Evolutionary conservation across 768 basidiomycete genomes (phyloP).

Genomic region (Amyloporia xantha): DNA sequence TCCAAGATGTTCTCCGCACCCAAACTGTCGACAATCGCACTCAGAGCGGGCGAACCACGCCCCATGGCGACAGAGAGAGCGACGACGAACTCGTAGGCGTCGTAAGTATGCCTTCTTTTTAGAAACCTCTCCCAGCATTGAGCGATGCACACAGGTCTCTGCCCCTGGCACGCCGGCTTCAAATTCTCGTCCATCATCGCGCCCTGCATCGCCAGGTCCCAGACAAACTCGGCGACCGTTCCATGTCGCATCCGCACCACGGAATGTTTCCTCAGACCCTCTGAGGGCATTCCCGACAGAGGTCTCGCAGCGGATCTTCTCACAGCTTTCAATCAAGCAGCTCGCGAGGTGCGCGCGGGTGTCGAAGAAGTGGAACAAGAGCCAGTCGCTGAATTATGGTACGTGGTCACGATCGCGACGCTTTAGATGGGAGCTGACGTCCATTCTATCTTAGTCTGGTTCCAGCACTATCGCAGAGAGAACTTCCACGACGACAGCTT

Average conservation of each 20-base stretch:
- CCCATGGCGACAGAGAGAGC: constrained; percentile 40
- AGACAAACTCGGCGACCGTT: constrained; percentile 18
- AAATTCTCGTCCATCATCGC: constrained; percentile 38
- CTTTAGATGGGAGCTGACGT: not conserved
- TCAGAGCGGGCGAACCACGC: constrained; percentile 10
- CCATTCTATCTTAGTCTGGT: constrained; percentile 64
- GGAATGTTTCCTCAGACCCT: constrained; percentile 41
- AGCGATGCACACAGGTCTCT: constrained; percentile 43
- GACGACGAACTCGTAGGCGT: constrained; percentile 70
- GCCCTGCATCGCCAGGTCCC: constrained; percentile 50
- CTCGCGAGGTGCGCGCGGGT: constrained; percentile 76
- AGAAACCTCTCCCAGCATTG: too few species aligned
- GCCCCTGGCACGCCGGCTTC: constrained; percentile 59
- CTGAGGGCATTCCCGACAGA: constrained; percentile 74
- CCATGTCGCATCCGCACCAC: constrained; percentile 32
- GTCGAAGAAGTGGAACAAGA: constrained; percentile 81
- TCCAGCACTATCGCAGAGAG: constrained; percentile 83
- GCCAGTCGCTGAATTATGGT: constrained; percentile 91
- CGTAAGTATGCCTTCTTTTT: constrained; percentile 35
- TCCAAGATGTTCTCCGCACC: constrained; percentile 64
- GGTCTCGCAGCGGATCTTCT: constrained; percentile 73
- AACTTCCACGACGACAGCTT: constrained; percentile 77
- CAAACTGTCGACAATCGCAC: constrained; percentile 29
- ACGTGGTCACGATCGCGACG: constrained; percentile 16
- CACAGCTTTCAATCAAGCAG: constrained; percentile 50